Base-by-base conservation (phyloP, 2,329 filamentous ascomycete species). In the Acrocalymma vagum region DNA sequence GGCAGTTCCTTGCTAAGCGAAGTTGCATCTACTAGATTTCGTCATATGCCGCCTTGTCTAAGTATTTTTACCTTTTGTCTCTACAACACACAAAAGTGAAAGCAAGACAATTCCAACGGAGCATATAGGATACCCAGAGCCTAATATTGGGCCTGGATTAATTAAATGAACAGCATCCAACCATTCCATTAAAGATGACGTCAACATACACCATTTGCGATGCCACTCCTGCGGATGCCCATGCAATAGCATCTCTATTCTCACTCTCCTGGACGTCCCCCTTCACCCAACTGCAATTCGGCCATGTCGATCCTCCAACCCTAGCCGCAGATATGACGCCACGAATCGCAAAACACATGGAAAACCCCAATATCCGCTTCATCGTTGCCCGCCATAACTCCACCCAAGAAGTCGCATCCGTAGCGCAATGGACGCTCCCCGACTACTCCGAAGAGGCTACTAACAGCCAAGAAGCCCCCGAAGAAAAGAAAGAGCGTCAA, bases 351-450 rank as follows among this genome's bases (percentile, higher is more conserved):
- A 38, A 47, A 14, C 54, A 53, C 10, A 56, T 66, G 26, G 23
- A 20, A 3, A 46, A 42, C 3, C 23, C 24, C 5, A 18, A 36
- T 15, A 41, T 36, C 2, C 29, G 20, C 4, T 61, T 49, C 16
- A 10, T 56, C 9, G 48, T 62, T 6, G 48, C 49, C 8, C 55
- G 55, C 0, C n/a, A 51, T 10, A 24, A 13, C 4, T 23, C 22
- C 3, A 45, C 34, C 5, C 5, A 34, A 29, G 22, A 51, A 7
- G 40, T 58, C 11, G 51, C 50, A n/a, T 42, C 60, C 32, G 59
- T 60, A 2, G 59, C 60, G 17, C 60, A 65, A 38, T 67, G 63
- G 62, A 51, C 30, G 2, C 8, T 55, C 3, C 56, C 59, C 6
- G 18, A 16, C 10, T 33, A 35, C 13, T 24, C 26, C 11, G 28